Evolutionary conservation across 1,284 basidiomycete species (phyloP).

Genomic region (Wallemia ichthyophaga): DNA sequence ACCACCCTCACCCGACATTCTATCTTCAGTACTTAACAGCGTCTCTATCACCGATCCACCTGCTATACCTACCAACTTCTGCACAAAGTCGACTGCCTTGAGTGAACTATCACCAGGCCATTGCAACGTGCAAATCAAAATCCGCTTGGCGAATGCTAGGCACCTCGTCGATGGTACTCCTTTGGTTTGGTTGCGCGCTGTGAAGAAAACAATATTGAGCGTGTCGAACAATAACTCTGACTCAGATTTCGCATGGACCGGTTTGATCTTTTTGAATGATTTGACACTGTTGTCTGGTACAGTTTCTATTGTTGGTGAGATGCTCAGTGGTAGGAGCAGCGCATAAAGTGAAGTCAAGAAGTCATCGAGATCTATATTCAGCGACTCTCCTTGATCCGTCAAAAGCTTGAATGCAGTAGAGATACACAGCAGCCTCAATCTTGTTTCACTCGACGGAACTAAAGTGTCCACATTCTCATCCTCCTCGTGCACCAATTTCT

Average conservation of each 20-base stretch:
- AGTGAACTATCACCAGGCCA: neutral
- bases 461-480: constrained; percentile 13
- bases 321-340: neutral
- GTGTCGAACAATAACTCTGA: neutral
- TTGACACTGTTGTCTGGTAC: neutral
- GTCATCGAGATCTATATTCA: constrained; percentile 79
- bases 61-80: neutral
- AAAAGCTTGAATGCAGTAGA: constrained; percentile 87
- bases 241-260: neutral
- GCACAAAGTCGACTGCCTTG: neutral
- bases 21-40: neutral
- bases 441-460: constrained; percentile 18
- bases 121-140: neutral
- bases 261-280: neutral
- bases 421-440: constrained; percentile 52
- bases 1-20: neutral
- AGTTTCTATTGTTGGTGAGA: neutral
- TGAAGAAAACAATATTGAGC: neutral
- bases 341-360: constrained; percentile 27
- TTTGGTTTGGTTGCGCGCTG: neutral
- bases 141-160: neutral
- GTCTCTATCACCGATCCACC: neutral
- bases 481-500: constrained; percentile 19
- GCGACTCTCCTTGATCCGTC: constrained; percentile 63
- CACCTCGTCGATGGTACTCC: neutral